Conservation (phyloP, 345 rosid genomes). For the Brassica rapa region DNA sequence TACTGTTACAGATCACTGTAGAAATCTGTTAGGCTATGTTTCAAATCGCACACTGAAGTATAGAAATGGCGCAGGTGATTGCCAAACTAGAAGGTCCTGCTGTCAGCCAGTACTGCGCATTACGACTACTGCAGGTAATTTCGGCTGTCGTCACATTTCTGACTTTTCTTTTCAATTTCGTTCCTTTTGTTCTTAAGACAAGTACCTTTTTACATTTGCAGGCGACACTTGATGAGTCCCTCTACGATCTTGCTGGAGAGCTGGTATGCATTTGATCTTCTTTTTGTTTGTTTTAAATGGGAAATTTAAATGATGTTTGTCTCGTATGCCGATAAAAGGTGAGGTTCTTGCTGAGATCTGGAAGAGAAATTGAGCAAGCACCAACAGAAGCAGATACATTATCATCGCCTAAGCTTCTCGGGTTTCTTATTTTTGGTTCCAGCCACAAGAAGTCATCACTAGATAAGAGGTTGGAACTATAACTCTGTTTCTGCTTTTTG, state of each 20-base stretch:
- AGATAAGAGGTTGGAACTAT: slow-evolving; percentile 63
- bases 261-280: slow-evolving; percentile 55
- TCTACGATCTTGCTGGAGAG: slow-evolving; percentile 99
- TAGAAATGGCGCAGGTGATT: slow-evolving; percentile 64
- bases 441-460: slow-evolving; percentile 68
- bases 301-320: neutral
- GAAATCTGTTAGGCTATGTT: slow-evolving; percentile 10
- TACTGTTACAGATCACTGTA: neutral
- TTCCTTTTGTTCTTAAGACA: slow-evolving; percentile 22
- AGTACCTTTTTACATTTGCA: slow-evolving; percentile 43
- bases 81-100: slow-evolving; percentile 99
- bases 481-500: slow-evolving; percentile 1
- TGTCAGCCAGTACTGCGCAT: slow-evolving; percentile 95
- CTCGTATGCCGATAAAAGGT: slow-evolving; percentile 51
- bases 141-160: neutral
- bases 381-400: slow-evolving; percentile 69
- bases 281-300: slow-evolving; percentile 19
- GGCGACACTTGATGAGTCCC: slow-evolving; percentile 96
- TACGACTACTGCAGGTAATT: slow-evolving; percentile 84
- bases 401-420: slow-evolving; percentile 88
- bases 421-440: slow-evolving; percentile 83
- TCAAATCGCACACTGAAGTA: slow-evolving; percentile 3
- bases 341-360: slow-evolving; percentile 95
- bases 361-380: slow-evolving; percentile 85
- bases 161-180: slow-evolving; percentile 9